Evolutionary conservation across 2,329 filamentous ascomycete genomes (phyloP).

Genomic region (Dothideomycetes sp.): DNA sequence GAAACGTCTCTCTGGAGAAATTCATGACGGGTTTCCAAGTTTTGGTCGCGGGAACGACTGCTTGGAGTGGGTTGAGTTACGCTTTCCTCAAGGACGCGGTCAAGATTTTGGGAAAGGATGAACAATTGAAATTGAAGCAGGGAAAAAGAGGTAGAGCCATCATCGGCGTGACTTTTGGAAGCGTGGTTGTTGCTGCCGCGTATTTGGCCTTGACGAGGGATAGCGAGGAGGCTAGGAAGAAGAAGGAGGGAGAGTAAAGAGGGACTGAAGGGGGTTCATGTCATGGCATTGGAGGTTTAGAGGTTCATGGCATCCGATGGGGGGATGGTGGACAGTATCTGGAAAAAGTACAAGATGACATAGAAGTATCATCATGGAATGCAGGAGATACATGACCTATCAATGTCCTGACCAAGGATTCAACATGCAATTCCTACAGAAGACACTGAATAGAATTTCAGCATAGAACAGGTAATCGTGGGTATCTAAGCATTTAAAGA

Average conservation of each 20-base stretch:
- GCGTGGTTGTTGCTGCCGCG: slow-evolving; percentile 33
- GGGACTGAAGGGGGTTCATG: no score
- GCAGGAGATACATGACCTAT: no score
- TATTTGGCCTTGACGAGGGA: slow-evolving; percentile 18
- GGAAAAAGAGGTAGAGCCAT: slow-evolving; percentile 39
- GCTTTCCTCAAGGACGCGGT: slow-evolving; percentile 85
- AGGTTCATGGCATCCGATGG: no score
- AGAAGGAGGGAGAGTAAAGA: background rate
- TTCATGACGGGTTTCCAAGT: slow-evolving; percentile 48
- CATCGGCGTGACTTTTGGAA: slow-evolving; percentile 38
- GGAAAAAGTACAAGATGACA: no score
- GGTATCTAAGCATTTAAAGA: no score
- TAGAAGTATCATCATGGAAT: no score
- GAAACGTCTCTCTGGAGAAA: slow-evolving; percentile 24
- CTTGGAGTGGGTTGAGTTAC: slow-evolving; percentile 92
- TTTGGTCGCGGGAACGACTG: slow-evolving; percentile 75
- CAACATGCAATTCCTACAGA: no score
- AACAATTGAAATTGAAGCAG: slow-evolving; percentile 39
- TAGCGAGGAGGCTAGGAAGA: slow-evolving; percentile 9
- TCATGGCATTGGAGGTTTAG: no score
- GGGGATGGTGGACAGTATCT: no score
- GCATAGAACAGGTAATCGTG: no score
- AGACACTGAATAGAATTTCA: no score
- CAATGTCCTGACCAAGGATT: no score
- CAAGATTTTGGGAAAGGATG: slow-evolving; percentile 59